Base-by-base conservation (phyloP, 73 alveolate species). In the Symbiodinium natans region DNA sequence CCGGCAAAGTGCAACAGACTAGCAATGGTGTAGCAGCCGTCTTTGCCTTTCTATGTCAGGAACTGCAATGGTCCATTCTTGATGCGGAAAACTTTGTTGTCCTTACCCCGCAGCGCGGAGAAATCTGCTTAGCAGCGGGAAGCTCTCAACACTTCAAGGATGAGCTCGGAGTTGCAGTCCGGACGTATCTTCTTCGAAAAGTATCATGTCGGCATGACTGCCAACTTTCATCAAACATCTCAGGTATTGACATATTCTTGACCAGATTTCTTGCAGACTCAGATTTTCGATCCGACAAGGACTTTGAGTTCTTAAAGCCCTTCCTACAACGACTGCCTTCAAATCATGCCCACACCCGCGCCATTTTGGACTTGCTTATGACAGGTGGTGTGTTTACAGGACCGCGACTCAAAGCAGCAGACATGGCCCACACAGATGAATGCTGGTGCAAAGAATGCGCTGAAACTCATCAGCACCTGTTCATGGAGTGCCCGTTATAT, bases 371-470 rank as follows among this genome's bases (percentile, higher is more conserved):
- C 27, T 33, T 39, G 27, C n/a, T 39, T 29, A 29, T 75, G 25
- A 29, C 46, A 29, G 86, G 86, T 29, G 39, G 39, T 15, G 31
- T 75, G 1, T 33, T 29, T 21, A 33, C 86, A 19, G 86, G 86
- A 33, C 52, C 86, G n/a, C 41, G 86, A 75, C 86, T 75, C 86
- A 75, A 33, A 33, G 85, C 85, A n/a, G 43, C 85, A 3, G 85
- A 15, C 4, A 23, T 68, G 17, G 9, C 39, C 6, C 13, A 10
- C 34, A n/a, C 13, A 21, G 82, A 68, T 25, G 9, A 10, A 23
- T 68, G 82, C 33, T 25, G 9, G 10, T 23, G 13, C 9, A 21
- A 36, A n/a, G 39, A 68, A 68, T 6, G 13, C 33, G 39, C 39
- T 21, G 82, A 68, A 21, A 68, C 82, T 23, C 82, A 68, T 68